Evolutionary conservation across 805 yeast genomes (phyloP), one percentile per base, ranked within the genome.

Genomic region (Barnettozyma pratensis): DNA sequence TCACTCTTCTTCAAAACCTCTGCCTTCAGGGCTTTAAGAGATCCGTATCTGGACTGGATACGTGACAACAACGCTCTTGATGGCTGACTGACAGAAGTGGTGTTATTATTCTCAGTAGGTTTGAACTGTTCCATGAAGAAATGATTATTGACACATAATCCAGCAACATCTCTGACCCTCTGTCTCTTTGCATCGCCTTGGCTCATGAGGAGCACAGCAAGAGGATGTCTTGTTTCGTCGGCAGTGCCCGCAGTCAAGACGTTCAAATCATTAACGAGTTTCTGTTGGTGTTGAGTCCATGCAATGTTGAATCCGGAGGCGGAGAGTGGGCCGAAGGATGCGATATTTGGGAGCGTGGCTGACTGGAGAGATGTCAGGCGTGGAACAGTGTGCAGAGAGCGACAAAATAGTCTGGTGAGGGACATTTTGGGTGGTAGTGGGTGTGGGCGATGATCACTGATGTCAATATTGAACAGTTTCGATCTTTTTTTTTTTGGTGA

Each of bases 61-160:
- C 68, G 61, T 4, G 56, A 56, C 25, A 56, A 52, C 39, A 76
- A 62, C 5, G 59, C 48, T 55, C 71, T 66, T 25, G 71, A 66
- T 47, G 78, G 71, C 46, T 60, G 56, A 10, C 12, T 36, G 3
- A 8, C 19, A 19, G 19, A 19, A 19, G 19, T 36, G 11, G 65
- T 59, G 6, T 44, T 47, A 26, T 55, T 58, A 19, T 56, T 50
- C 30, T 48, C 53, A 8, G 62, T 48, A 3, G 58, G 46, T 6
- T 56, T 51, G 44, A 83, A 69, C 60, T 85, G 86, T 64, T 85
- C 80, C 61, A 90, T 82, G 59, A 86, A 89, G 44, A 94, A 75
- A 68, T 92, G 99, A 71, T 94, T 94, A 69, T 90, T 91, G 70
- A 87, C 92, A 3, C 90, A 83, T 64, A 87, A 96, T 5, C 96